phyloP scores from a whole-genome alignment of 371 early-diverging fungal genomes.

The Sanchytrium tribonematis region DNA sequence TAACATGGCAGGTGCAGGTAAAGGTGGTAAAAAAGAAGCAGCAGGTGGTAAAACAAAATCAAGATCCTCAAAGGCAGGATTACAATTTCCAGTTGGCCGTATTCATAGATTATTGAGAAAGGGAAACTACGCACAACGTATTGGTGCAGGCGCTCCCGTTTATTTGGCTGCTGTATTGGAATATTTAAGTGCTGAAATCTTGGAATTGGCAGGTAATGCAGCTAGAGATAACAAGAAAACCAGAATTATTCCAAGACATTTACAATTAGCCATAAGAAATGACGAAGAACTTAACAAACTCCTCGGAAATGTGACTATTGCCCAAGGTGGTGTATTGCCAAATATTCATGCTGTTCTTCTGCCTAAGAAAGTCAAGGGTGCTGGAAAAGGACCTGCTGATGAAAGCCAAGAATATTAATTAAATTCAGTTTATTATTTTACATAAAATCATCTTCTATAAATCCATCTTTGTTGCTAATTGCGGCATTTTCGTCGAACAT shows the following conservation, averaged over 20 bases:
- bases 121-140: conserved; percentile 76
- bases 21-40: background rate
- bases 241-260: conserved; percentile 67
- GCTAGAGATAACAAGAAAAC: conserved; percentile 85
- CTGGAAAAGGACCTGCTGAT: background rate
- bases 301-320: conserved; percentile 56
- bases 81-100: conserved; percentile 87
- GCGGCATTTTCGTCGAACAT: too few species aligned
- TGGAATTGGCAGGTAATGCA: conserved; percentile 83
- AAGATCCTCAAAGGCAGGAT: conserved; percentile 51
- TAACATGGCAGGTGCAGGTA: conserved; percentile 2
- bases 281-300: conserved; percentile 88
- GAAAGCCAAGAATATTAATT: conserved; percentile 3
- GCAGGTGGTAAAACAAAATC: conserved; percentile 2
- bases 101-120: conserved; percentile 76
- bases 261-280: conserved; percentile 73
- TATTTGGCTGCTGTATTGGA: conserved; percentile 80
- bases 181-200: conserved; percentile 84
- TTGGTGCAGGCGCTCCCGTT: conserved; percentile 65
- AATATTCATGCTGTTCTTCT: conserved; percentile 40
- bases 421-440: too few species aligned
- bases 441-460: too few species aligned
- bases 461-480: too few species aligned
- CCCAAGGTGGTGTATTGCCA: conserved; percentile 64
- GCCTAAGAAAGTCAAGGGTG: conserved; percentile 23